Conservation (phyloP, 2,329 filamentous ascomycete species). For the Ambrosiella xylebori region DNA sequence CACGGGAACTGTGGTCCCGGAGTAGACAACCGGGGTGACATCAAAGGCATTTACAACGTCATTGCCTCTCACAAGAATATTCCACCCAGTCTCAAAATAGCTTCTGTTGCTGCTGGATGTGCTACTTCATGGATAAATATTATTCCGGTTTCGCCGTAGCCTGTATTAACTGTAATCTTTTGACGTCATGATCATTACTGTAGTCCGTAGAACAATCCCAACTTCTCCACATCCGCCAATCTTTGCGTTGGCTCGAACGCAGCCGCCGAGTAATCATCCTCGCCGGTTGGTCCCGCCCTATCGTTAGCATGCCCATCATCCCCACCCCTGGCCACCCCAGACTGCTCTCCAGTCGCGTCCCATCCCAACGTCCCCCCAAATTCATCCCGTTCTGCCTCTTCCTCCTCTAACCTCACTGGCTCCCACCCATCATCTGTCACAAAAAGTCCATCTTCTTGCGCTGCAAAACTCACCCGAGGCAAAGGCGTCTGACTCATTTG, state of each 20-base stretch:
- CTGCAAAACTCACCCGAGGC: constrained; percentile 38
- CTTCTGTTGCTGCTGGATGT: constrained; percentile 63
- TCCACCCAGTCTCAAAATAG: constrained; percentile 33
- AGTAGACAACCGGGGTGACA: constrained; percentile 40
- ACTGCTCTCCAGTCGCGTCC: constrained; percentile 35
- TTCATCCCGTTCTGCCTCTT: constrained; percentile 43
- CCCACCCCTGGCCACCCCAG: background rate
- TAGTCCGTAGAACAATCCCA: constrained; percentile 24
- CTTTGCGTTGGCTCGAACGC: constrained; percentile 54
- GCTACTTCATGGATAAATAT: constrained; percentile 70
- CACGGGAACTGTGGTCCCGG: constrained; percentile 84
- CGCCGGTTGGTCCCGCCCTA: background rate
- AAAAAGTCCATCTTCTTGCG: constrained; percentile 47
- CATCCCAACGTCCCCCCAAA: constrained; percentile 49
- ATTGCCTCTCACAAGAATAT: constrained; percentile 42
- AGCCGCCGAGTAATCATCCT: background rate
- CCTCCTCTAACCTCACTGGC: constrained; percentile 36
- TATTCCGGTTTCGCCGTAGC: constrained; percentile 12
- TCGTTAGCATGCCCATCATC: background rate
- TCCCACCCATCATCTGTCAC: constrained; percentile 66
- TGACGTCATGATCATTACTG: background rate
- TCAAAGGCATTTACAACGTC: constrained; percentile 51
- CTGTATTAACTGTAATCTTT: background rate
- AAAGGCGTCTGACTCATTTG: constrained; percentile 27
- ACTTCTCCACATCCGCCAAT: constrained; percentile 45